Conservation (phyloP, 441 rosid species). For the Populus hybrid region DNA sequence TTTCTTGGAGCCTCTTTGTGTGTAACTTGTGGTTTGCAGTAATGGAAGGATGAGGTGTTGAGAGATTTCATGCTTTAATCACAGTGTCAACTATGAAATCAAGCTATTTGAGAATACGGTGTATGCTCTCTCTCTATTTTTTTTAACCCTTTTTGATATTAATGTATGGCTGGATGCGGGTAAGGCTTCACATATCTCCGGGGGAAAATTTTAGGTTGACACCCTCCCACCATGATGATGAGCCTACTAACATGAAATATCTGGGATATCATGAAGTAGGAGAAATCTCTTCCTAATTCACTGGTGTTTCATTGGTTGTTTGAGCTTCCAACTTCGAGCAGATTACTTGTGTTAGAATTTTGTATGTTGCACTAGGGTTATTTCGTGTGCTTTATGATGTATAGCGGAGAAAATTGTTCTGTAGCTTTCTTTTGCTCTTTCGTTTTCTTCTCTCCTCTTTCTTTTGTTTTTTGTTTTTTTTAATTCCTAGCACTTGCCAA, state of each 20-base stretch:
- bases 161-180: background rate
- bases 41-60: background rate
- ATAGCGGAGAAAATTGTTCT: too few species aligned
- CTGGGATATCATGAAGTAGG: background rate
- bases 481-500: too few species aligned
- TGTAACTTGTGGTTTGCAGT: background rate
- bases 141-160: background rate
- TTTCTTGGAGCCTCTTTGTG: background rate
- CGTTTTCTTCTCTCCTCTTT: too few species aligned
- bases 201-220: background rate
- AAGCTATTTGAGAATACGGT: background rate
- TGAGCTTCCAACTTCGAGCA: too few species aligned
- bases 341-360: too few species aligned
- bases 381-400: too few species aligned
- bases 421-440: too few species aligned
- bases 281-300: too few species aligned
- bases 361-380: too few species aligned
- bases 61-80: background rate
- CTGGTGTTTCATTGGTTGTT: too few species aligned
- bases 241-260: background rate
- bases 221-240: background rate
- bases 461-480: too few species aligned
- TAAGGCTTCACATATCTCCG: background rate
- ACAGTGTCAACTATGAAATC: background rate
- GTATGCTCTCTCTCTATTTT: too few species aligned